phyloP scores from a whole-genome alignment of 139 green algal species.

The Trebouxia sp. region DNA sequence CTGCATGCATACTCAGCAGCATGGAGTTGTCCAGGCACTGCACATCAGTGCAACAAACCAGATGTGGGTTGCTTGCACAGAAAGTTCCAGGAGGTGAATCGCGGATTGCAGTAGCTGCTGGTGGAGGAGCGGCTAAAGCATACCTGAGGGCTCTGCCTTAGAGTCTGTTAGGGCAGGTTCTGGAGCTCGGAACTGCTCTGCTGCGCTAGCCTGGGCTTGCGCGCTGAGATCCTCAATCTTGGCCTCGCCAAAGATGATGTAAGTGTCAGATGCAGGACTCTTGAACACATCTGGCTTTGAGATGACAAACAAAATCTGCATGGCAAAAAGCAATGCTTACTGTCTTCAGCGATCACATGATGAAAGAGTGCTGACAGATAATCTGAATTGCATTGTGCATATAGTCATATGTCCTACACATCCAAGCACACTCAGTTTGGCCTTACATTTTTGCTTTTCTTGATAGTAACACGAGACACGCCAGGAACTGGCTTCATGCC shows the following conservation, averaged over 20 bases:
- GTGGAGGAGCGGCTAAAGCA: no score
- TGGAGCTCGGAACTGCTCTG: slow-evolving; percentile 83
- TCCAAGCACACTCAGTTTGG: not conserved
- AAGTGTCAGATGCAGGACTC: slow-evolving; percentile 92
- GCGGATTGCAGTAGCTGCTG: no score
- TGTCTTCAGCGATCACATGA: no score
- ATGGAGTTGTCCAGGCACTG: no score
- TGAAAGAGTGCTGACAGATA: no score
- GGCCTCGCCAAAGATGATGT: slow-evolving; percentile 99
- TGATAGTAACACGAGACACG: slow-evolving; percentile 94
- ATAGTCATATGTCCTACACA: not conserved
- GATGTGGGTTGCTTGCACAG: no score
- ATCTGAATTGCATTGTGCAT: no score
- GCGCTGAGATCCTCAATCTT: slow-evolving; percentile 99
- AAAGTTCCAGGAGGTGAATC: no score
- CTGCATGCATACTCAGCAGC: no score
- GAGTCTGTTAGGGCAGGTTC: slow-evolving; percentile 33
- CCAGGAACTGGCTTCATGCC: slow-evolving; percentile 96
- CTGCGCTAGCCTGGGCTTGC: slow-evolving; percentile 73
- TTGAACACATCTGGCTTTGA: slow-evolving; percentile 97
- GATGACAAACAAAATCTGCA: slow-evolving; percentile 98
- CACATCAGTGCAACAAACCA: no score
- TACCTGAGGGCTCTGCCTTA: slow-evolving; percentile 14
- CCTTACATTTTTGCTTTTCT: slow-evolving; percentile 97
- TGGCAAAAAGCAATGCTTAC: not conserved